Base-by-base conservation (phyloP, 1,284 basidiomycete species). In the Rhodotorula sp. region DNA sequence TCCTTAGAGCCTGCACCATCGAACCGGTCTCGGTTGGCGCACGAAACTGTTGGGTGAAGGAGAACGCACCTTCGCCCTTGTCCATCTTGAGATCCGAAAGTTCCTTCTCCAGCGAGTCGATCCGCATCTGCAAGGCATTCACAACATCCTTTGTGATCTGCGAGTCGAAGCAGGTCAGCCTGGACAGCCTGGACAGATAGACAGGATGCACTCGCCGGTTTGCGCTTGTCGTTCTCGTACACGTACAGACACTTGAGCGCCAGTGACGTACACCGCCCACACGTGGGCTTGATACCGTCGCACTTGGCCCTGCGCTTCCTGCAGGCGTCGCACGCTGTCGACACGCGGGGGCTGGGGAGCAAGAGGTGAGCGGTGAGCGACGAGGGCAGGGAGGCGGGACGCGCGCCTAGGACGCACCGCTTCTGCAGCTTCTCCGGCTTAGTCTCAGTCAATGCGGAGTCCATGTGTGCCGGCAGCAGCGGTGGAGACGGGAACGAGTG, bases 141-240 rank as follows among this genome's bases (percentile, higher is more conserved):
- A 63, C 53, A 22, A 63, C 29, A n/a, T 63, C 62, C 32, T 55
- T 53, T 10, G 62, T 63, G 62, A 63, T 29, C 53, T 54, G 53
- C 32, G 22, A 20, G 8, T 1, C 3, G 0, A 24, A n/a, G 7
- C 39, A 15, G 39, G 39, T 44, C 39, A 49, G 22, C 48, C 24
- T 49, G 48, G 10, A 27, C 22, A 44, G 39, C 13, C 19, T 44
- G 39, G 3, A 4, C 9, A 44, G n/a, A n/a, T n/a, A 8, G 39
- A 44, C 13, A 17, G 19, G 39, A 15, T 49, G 3, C 20, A 49
- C 48, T 24, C 48, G 13, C 39, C 32, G 59, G 59, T 30, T 61
- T 61, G 1, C 62, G 53, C 27, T 55, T 55, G 62, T 63, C 62
- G 29, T 22, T 32, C 11, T 47, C 62, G 30, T 47, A 48, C 29